Evolutionary conservation across 257 asterid species (phyloP), one percentile per base, ranked within the genome.

Genomic region (Petunia secreta): DNA sequence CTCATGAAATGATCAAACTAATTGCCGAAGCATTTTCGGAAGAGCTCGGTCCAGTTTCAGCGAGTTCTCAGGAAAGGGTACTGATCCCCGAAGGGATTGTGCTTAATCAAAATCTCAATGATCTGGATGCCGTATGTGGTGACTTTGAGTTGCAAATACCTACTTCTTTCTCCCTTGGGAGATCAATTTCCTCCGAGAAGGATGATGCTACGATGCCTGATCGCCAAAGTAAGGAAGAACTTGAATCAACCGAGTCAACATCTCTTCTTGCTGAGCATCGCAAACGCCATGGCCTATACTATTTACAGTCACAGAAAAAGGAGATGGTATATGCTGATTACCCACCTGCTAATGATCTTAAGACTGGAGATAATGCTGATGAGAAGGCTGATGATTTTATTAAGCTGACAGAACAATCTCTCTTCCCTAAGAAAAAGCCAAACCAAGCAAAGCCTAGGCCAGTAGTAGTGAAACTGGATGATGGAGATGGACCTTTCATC

Each of bases 11-110:
- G 38, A 79, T 89, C 50, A 88, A 87, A 82, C 85, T 90, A 82
- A 77, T 89, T 58, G 85, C 82, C 53, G 89, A 83, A 79, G 89
- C 93, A 40, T 92, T 94, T 73, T 87, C 92, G 0, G 98, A 95
- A 84, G 97, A 92, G 81, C 94, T 95, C 38, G 99, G 97, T 87
- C 99, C 99, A 39, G 91, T 93, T 83, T 84, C 97, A 60, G 66
- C 80, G 57, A 89, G 82, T 88, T 90, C 99, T 74, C 99, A 95
- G 80, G 94, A 87, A 79, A 92, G 89, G 89, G 94, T 95, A 57
- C 89, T 90, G 63, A 34, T 92, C 64, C 99, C 99, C 3, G 93
- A 85, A 82, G 97, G 95, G 54, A 85, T 92, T 78, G 89, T 82
- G 63, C 92, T 93, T 53, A 91, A 88, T 71, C 96, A 90, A 74